Percentiles rank a stretch among this genome's conserved stretches.
These are phyloP conservation scores for Aspergillus udagawae DNA, from an alignment of 2,329 filamentous ascomycete species.

Conservation along the genomic window DNA sequence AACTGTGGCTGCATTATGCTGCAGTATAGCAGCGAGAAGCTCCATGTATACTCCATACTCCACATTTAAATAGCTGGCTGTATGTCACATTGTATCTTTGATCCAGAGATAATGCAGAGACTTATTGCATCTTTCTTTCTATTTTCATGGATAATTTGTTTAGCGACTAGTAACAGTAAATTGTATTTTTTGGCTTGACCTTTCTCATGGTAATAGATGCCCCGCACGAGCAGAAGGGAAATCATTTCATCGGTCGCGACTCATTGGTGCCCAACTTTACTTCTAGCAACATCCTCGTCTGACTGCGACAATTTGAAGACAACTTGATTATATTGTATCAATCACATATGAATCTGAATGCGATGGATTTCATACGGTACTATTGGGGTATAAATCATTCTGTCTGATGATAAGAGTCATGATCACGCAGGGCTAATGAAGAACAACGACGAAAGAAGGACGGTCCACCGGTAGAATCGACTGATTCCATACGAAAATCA, in stretches of 20 bases:
- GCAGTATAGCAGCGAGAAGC: neutral
- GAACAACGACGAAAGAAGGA: neutral
- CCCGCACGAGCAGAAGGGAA: neutral
- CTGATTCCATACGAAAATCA: neutral
- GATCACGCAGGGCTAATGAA: neutral
- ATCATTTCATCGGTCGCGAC: neutral
- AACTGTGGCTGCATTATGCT: neutral
- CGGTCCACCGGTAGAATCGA: neutral
- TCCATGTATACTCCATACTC: neutral
- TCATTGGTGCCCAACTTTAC: neutral
- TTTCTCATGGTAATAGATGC: neutral
- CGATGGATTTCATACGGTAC: neutral
- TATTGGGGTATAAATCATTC: neutral
- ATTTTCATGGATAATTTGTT: neutral
- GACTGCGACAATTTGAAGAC: neutral
- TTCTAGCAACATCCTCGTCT: neutral
- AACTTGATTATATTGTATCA: neutral
- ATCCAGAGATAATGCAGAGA: neutral
- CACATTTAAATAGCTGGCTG: neutral
- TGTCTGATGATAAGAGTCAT: constrained; percentile 2
- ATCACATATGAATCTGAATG: neutral
- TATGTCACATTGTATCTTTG: neutral
- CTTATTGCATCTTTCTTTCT: neutral
- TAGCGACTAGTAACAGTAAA: neutral
- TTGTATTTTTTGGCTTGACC: neutral